Evolutionary conservation across 2,329 filamentous ascomycete species (phyloP).

Genomic region (Metarhizium humberi): DNA sequence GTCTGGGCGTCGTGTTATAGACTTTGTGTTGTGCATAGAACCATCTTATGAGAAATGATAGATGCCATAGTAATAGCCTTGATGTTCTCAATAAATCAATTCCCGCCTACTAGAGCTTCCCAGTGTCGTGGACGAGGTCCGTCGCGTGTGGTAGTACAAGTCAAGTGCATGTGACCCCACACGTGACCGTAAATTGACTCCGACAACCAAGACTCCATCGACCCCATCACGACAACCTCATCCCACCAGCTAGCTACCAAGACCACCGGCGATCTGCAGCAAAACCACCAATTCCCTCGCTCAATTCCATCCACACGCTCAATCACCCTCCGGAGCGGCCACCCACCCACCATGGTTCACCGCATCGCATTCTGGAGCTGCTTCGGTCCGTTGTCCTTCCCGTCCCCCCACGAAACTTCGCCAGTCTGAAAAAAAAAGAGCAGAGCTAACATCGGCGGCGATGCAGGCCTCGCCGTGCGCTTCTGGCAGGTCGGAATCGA

Average conservation of each 20-base stretch:
- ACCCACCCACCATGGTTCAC: conserved; percentile 43
- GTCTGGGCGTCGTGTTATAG: background rate
- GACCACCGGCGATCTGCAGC: background rate
- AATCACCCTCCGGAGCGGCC: conserved; percentile 7
- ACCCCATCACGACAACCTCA: conserved; percentile 15
- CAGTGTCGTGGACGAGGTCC: no score
- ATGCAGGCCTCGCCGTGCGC: conserved; percentile 75
- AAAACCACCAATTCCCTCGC: background rate
- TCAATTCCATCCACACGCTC: background rate
- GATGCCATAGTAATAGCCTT: background rate
- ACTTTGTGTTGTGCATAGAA: background rate
- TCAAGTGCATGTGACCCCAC: conserved; percentile 3
- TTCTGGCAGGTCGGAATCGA: conserved; percentile 97
- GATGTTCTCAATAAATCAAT: background rate
- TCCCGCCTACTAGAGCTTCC: no score
- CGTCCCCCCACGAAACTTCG: background rate
- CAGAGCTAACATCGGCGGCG: background rate
- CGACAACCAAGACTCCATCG: background rate
- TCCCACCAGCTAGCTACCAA: conserved; percentile 1
- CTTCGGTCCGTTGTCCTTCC: conserved; percentile 62
- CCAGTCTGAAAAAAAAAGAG: background rate
- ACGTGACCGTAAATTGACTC: conserved; percentile 8
- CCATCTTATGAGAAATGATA: background rate
- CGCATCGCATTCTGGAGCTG: conserved; percentile 75
- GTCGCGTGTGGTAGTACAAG: no score